Evolutionary conservation across 768 basidiomycete species (phyloP), one percentile per base, ranked within the genome.

Genomic region (Pleurotus tuoliensis): DNA sequence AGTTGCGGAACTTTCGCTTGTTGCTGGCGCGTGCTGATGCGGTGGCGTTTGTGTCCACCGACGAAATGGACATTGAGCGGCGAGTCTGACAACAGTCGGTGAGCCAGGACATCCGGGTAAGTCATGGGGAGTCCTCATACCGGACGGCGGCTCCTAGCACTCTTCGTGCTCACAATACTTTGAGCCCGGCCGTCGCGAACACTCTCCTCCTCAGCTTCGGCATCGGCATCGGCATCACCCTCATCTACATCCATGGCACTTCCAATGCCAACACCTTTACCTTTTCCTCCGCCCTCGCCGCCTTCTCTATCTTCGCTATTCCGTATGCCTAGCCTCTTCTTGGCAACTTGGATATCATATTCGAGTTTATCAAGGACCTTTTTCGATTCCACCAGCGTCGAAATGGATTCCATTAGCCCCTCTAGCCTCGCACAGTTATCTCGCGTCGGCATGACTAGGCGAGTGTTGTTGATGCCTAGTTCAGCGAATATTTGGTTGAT

Each of bases 381-480:
- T 78, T 98, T 98, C 61, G 85, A 87, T 64, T 98, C 92, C n/a
- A 96, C 79, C 64, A 98, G 71, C 11, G 82, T 76, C 3, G 79
- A 80, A 1, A 91, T 82, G 3, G 88, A 84, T 4, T 87, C 85
- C 45, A 95, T 64, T 13, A 98, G 70, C 12, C 77, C 74, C 59
- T 97, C 94, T 16, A 94, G 76, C 62, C 82, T 82, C 52, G 80
- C 76, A 53, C 87, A 77, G 61, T 94, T 97, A 22, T 86, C 85
- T 39, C 85, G 80, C 2, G 97, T 98, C 15, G 97, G 97, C 94
- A 98, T 98, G 58, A 96, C 90, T 49, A 99, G 80, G 9, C 89
- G 84, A 13, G 80, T 80, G 55, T 84, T 77, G 13, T 80, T 79
- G 9, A 97, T 73, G 12, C 88, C 87, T 9, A 95, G 77, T 70